Conservation (phyloP, 306 rosid genomes). For the Quercus aquifolioides region DNA sequence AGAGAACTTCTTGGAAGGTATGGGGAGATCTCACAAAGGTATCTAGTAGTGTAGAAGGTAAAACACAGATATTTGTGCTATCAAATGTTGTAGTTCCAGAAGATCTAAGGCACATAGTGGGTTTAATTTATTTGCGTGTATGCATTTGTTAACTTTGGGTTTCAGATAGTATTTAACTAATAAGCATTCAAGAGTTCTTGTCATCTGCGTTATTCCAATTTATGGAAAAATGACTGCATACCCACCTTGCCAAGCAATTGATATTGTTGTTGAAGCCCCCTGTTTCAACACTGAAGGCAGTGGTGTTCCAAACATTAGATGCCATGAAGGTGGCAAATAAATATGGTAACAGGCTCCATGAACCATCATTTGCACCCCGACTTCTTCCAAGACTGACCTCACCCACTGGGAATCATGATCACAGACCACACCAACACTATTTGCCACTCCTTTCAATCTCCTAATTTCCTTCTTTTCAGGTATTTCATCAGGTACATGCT, state of each 20-base stretch:
- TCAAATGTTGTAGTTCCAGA: not conserved
- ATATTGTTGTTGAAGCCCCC: conserved; percentile 93
- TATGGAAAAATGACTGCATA: conserved; percentile 20
- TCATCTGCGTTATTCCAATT: not conserved
- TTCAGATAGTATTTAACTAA: not conserved
- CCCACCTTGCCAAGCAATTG: conserved; percentile 92
- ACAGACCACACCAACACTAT: conserved; percentile 58
- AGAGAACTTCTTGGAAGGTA: conserved; percentile 90
- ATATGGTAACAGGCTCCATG: conserved; percentile 95
- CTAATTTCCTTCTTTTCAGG: conserved; percentile 79
- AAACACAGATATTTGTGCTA: not conserved
- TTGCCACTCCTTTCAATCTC: conserved; percentile 82
- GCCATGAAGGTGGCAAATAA: conserved; percentile 94
- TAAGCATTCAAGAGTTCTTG: not conserved
- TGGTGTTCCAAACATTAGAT: conserved; percentile 79
- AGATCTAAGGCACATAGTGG: not conserved
- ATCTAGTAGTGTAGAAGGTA: not conserved
- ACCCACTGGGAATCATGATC: conserved; percentile 93
- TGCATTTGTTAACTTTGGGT: not conserved
- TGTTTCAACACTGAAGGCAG: conserved; percentile 93
- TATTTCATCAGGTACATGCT: conserved; percentile 78
- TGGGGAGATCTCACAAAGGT: conserved; percentile 73
- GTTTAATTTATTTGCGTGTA: not conserved
- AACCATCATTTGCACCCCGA: conserved; percentile 95
- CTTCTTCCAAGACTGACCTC: conserved; percentile 85